Conservation (phyloP, 1,284 basidiomycete genomes). For the Porogramme epimiltina region DNA sequence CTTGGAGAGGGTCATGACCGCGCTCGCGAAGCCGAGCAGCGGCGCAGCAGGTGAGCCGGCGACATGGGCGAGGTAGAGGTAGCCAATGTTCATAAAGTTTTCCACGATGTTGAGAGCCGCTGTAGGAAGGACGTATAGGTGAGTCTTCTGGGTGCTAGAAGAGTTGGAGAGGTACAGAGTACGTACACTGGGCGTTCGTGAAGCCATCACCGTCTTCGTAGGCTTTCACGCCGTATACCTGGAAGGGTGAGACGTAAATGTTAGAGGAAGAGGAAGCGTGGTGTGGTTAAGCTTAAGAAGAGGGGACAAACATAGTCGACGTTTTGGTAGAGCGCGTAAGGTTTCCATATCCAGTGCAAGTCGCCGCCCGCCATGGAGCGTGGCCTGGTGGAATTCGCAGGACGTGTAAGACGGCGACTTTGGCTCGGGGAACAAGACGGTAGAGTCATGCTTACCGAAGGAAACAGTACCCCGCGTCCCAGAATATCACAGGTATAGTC, state of each 20-base stretch:
- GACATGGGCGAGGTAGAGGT: constrained; percentile 76
- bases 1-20: constrained; percentile 81
- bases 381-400: constrained; percentile 48
- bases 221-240: constrained; percentile 76
- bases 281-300: not conserved
- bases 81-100: constrained; percentile 71
- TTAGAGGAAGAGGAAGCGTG: constrained; percentile 9
- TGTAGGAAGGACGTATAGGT: constrained; percentile 30
- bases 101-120: constrained; percentile 84
- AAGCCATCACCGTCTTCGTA: constrained; percentile 75
- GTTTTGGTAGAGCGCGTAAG: constrained; percentile 77
- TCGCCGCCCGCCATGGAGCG: constrained; percentile 78
- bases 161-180: not conserved
- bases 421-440: not conserved
- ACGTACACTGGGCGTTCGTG: constrained; percentile 82
- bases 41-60: constrained; percentile 62
- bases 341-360: constrained; percentile 87
- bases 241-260: not conserved
- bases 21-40: constrained; percentile 74
- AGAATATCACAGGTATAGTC: constrained; percentile 58
- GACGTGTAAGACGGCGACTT: not conserved
- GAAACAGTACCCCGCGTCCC: constrained; percentile 78
- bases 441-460: constrained; percentile 50
- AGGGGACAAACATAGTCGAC: constrained; percentile 57
- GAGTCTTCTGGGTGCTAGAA: not conserved